A percentile compares a stretch with the other conserved stretches of the same genome.
These are phyloP conservation scores for Jaltomata sinuosa DNA, from an alignment of 257 asterid species.

Conservation along the genomic window DNA sequence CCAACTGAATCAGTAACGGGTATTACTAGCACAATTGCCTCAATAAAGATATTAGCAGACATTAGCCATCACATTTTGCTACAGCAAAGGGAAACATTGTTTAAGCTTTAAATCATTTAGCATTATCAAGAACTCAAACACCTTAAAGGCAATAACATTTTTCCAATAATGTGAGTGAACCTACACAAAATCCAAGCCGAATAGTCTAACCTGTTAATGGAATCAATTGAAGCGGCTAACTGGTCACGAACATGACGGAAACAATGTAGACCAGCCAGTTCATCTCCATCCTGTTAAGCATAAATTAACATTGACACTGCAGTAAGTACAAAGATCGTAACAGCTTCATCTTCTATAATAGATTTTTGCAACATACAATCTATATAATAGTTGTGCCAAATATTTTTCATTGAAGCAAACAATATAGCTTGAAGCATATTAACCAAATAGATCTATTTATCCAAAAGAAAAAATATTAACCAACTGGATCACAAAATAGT, in stretches of 20 bases:
- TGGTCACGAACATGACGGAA: conserved; percentile 90
- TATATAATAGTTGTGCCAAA: not conserved
- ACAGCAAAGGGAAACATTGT: not conserved
- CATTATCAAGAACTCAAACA: not conserved
- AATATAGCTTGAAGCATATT: not conserved
- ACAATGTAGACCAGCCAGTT: conserved; percentile 91
- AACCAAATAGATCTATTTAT: not conserved
- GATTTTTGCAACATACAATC: not conserved
- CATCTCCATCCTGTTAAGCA: conserved; percentile 72
- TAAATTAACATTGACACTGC: not conserved
- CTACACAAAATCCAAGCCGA: not conserved
- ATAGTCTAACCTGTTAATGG: conserved; percentile 82
- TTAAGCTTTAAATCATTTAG: not conserved
- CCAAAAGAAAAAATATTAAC: not conserved
- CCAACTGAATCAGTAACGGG: not conserved
- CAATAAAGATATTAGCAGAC: not conserved
- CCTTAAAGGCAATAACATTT: not conserved
- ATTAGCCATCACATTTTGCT: not conserved
- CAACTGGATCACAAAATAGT: not conserved
- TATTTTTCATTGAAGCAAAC: not conserved
- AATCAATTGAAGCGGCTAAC: conserved; percentile 68
- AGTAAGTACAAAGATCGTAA: not conserved
- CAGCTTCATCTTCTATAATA: not conserved
- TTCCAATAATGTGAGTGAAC: not conserved
- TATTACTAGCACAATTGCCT: not conserved